Evolutionary conservation across 2,329 filamentous ascomycete genomes (phyloP), one percentile per base, ranked within the genome.

Genomic region (Exophiala alcalophila): DNA sequence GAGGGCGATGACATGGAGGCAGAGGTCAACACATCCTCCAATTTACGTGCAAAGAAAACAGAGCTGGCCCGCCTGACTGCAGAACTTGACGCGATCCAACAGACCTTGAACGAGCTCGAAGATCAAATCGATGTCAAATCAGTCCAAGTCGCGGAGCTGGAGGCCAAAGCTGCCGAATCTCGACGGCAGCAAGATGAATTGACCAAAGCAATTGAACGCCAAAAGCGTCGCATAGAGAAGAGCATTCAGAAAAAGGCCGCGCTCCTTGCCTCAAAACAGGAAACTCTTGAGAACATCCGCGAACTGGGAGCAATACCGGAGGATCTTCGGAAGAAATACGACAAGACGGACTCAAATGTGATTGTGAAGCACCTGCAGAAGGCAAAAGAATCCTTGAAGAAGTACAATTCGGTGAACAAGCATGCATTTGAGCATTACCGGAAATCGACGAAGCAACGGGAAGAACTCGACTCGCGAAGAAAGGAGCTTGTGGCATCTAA

Each of bases 401-500:
- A 96, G 63, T 97, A 92, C 69, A 54, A 39, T 15, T 52, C 52
- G 20, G 90, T 98, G 69, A 98, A 98, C 77, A 98, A 97, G 71
- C 97, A 98, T 69, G 92, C 92, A 0, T 95, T 97, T 61, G 94
- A 98, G 67, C 92, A 98, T 65, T 98, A 97, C 71, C 94, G 91
- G 69, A 94, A 83, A 68, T 98, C 97, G 64, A 96, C 91, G 5
- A 85, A 83, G 36, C 88, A 96, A 66, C 84, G 94, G 44, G 90
- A 95, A 50, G 84, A 84, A 15, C 74, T 98, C 12, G 85, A 86
- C 35, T 84, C 86, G 59, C 84, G 92, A 55, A 81, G 91, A 35
- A 79, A 83, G 57, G 92, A 97, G 63, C 80, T 98, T 8, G 88
- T 95, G 57, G 82, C 81, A 10, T 91, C 86, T 2, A 88, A 94